Evolutionary conservation across 768 basidiomycete genomes (phyloP).

Genomic region (Cystobasidium onofrii): DNA sequence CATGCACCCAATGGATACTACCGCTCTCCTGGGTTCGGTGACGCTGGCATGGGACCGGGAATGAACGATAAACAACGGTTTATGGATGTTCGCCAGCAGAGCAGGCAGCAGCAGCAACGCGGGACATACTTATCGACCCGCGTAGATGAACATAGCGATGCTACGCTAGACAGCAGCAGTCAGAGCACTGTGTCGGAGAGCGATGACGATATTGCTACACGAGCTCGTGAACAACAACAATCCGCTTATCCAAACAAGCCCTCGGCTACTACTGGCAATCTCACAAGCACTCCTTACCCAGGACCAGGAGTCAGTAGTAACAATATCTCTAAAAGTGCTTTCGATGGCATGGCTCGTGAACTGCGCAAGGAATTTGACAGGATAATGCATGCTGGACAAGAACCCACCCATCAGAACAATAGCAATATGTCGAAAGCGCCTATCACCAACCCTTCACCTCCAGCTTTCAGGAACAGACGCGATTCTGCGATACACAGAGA

Average conservation of each 20-base stretch:
- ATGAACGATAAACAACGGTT: conserved; percentile 20
- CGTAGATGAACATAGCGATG: conserved; percentile 26
- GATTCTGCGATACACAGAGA: neutral
- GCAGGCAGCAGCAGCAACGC: conserved; percentile 2
- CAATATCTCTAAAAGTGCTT: conserved; percentile 21
- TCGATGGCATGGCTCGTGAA: conserved; percentile 35
- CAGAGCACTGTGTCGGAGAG: neutral
- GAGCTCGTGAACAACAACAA: conserved; percentile 9
- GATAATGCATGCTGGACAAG: conserved; percentile 28
- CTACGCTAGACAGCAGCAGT: neutral
- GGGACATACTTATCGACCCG: neutral
- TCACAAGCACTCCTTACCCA: conserved; percentile 17
- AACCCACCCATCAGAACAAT: neutral
- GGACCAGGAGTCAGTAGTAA: neutral
- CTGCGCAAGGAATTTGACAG: conserved; percentile 33
- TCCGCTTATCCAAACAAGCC: neutral
- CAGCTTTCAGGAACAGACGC: neutral
- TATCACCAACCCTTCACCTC: neutral
- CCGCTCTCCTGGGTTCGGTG: conserved; percentile 10
- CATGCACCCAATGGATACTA: neutral
- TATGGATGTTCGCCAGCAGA: neutral
- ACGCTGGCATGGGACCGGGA: conserved; percentile 4
- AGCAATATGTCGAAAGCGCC: neutral
- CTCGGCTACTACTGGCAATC: neutral
- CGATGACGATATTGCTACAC: conserved; percentile 9